Evolutionary conservation across 1,139 yeast species (phyloP), one percentile per base, ranked within the genome.

Genomic region (Nadsonia commutata): DNA sequence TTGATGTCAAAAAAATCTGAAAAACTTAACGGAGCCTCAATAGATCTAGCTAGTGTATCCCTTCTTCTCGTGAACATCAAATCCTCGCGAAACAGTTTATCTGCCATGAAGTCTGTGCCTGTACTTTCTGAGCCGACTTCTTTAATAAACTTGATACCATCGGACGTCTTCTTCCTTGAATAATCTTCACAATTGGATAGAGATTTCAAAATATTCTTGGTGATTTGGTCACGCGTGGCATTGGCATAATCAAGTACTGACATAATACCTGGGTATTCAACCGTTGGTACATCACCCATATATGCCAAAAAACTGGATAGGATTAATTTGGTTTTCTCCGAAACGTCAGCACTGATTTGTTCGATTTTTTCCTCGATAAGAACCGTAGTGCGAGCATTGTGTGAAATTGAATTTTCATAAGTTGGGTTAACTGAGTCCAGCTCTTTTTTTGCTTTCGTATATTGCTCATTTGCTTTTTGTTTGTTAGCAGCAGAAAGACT

Each of bases 31-130:
- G 73, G 71, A 33, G 76, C 73, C 48, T 72, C 67, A 40, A 88
- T 65, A 41, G 73, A 68, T 51, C 80, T 76, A 36, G 76, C 71
- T 37, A 78, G 63, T 4, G 72, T 60, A 54, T 90, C 95, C 40
- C 72, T 73, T 45, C 71, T 71, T 52, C 88, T 76, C 2, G 85
- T 74, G 53, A 86, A 90, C 98, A 90, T 90, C 41, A 81, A 71
- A 20, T 77, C 80, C 16, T 83, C 74, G 46, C 82, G 76, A 64
- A 90, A 88, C 9, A 72, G 72, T 49, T 80, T 80, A 48, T 77
- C 78, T 41, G 58, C 57, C 11, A 60, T 61, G 65, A 71, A 63
- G 78, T 49, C 66, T 47, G 72, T 71, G 1, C 95, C 68, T 13
- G 65, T 54, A 43, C 64, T 66, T 41, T 54, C 48, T 18, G 64